Conservation (phyloP, 257 asterid species). For the Solanum habrochaites region DNA sequence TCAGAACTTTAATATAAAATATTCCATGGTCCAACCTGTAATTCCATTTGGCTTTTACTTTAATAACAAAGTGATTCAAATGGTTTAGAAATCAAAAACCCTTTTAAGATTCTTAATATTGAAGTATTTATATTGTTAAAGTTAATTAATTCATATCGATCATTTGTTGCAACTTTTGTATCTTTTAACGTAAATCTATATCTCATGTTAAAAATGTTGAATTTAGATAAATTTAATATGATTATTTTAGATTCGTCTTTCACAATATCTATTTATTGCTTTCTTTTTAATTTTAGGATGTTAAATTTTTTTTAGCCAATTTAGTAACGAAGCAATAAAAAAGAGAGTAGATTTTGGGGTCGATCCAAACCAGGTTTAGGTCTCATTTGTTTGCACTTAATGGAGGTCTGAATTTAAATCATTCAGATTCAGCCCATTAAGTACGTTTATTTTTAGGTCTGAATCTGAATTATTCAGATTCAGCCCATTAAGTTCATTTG, state of each 20-base stretch:
- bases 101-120: background rate
- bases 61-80: background rate
- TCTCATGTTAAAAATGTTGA: background rate
- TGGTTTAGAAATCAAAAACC: background rate
- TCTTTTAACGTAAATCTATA: background rate
- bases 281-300: background rate
- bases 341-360: background rate
- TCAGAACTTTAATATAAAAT: slow-evolving; percentile 10
- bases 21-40: slow-evolving; percentile 29
- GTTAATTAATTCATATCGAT: background rate
- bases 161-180: background rate
- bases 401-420: too few relatives aligned
- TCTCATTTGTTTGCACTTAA: too few relatives aligned
- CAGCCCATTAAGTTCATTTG: too few relatives aligned
- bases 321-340: background rate
- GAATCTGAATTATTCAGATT: too few relatives aligned
- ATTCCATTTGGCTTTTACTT: slow-evolving; percentile 21
- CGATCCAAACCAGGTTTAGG: background rate
- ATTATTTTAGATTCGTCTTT: background rate
- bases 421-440: too few relatives aligned
- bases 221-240: background rate
- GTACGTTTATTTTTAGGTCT: too few relatives aligned
- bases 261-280: background rate
- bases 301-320: background rate
- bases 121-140: background rate